phyloP scores from a whole-genome alignment of 106 monocot species.

The Posidonia australis region DNA sequence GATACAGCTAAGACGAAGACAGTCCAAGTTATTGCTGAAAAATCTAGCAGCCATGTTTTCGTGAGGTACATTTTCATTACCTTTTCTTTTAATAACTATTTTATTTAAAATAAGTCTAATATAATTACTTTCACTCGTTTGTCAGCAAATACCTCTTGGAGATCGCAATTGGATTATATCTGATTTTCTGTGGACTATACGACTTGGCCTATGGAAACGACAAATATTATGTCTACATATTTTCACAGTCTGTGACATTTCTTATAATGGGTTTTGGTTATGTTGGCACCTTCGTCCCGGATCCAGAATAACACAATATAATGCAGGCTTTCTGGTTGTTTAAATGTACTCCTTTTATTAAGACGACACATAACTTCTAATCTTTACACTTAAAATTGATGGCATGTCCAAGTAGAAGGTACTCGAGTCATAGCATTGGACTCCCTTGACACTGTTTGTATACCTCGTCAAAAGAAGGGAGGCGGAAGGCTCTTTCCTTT shows the following conservation, averaged over 20 bases:
- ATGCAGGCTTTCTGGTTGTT: no score
- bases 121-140: not conserved
- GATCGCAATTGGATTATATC: conserved; percentile 23
- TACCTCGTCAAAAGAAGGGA: no score
- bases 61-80: conserved; percentile 1
- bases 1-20: conserved; percentile 19
- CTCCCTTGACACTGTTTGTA: no score
- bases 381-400: no score
- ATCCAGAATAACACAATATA: not conserved
- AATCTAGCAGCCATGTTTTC: not conserved
- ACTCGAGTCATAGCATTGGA: no score
- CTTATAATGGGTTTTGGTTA: conserved; percentile 46
- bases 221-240: conserved; percentile 37
- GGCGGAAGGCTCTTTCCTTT: no score
- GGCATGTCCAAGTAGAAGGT: no score
- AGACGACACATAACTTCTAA: no score
- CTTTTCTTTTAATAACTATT: no score
- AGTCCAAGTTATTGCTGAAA: not conserved
- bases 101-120: not conserved
- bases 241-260: conserved; percentile 42
- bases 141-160: conserved; percentile 20
- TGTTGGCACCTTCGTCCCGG: conserved; percentile 20
- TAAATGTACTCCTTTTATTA: no score
- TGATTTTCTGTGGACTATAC: conserved; percentile 31
- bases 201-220: conserved; percentile 23